Evolutionary conservation across 2,329 filamentous ascomycete genomes (phyloP).

Genomic region (Xylariaceae sp.): DNA sequence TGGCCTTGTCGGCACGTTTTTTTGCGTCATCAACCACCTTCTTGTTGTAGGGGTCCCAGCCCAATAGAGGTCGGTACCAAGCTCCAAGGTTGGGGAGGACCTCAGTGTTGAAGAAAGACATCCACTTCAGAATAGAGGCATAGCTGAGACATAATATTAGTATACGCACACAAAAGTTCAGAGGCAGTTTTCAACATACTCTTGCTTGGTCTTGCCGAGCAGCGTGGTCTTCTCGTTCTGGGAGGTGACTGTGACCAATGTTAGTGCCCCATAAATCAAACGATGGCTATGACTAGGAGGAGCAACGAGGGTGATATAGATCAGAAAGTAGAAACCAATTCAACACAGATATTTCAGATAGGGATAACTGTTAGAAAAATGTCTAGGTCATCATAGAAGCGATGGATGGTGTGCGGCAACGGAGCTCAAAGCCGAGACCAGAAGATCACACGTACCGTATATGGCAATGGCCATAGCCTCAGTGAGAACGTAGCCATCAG

Average conservation of each 20-base stretch:
- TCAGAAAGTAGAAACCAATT: constrained; percentile 84
- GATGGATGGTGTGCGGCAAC: constrained; percentile 7
- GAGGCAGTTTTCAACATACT: constrained; percentile 50
- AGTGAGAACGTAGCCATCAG: constrained; percentile 83
- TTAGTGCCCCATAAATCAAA: constrained; percentile 12
- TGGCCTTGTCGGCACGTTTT: constrained; percentile 63
- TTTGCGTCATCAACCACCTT: constrained; percentile 81
- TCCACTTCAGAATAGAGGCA: constrained; percentile 95
- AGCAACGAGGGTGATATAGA: constrained; percentile 28
- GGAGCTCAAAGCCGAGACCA: constrained; percentile 9
- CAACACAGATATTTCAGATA: constrained; percentile 92
- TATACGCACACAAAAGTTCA: background rate
- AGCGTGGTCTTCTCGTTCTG: constrained; percentile 99
- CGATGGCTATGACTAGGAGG: constrained; percentile 14
- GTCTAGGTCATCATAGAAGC: constrained; percentile 66
- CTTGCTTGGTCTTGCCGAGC: constrained; percentile 99
- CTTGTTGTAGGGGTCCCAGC: constrained; percentile 91
- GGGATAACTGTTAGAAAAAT: constrained; percentile 91
- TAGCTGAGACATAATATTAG: constrained; percentile 53
- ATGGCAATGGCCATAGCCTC: constrained; percentile 95
- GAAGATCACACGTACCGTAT: constrained; percentile 68
- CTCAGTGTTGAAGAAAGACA: constrained; percentile 94
- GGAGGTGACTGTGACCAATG: constrained; percentile 69
- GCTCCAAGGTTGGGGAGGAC: constrained; percentile 66
- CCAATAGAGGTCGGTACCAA: constrained; percentile 86